A percentile compares a stretch with the other conserved stretches of the same genome.
Conservation (phyloP, 331 rosid species). For the Ulmus americana region DNA sequence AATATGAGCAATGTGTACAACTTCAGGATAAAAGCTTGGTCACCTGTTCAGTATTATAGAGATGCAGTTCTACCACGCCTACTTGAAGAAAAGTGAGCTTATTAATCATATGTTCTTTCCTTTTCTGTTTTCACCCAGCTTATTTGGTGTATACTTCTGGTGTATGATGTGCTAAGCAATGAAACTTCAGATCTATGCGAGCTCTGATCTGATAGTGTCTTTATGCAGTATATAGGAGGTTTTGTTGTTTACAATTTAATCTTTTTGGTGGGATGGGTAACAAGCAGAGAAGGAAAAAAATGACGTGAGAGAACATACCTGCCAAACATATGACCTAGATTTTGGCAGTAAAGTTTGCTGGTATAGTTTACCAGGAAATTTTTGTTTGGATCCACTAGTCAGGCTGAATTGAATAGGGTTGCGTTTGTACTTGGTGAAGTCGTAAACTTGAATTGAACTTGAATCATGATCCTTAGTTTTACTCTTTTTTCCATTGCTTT, state of each 20-base stretch:
- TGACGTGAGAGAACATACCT: background rate
- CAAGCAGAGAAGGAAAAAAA: background rate
- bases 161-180: conserved; percentile 2
- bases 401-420: too few species aligned
- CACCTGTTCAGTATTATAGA: conserved; percentile 71
- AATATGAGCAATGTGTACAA: conserved; percentile 86
- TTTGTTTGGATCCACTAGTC: too few species aligned
- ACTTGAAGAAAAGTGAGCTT: conserved; percentile 88
- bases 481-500: too few species aligned
- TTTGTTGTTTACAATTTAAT: background rate
- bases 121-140: conserved; percentile 6
- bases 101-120: conserved; percentile 11
- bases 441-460: too few species aligned
- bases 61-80: conserved; percentile 84
- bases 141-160: background rate
- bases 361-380: background rate
- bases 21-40: conserved; percentile 96
- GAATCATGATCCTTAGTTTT: too few species aligned
- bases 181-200: conserved; percentile 7
- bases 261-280: background rate
- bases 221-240: background rate
- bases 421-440: too few species aligned
- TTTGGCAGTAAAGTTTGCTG: background rate
- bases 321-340: background rate
- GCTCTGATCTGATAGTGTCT: background rate